Conservation (phyloP, 73 alveolate genomes). For the Paraurostyla sp. region DNA sequence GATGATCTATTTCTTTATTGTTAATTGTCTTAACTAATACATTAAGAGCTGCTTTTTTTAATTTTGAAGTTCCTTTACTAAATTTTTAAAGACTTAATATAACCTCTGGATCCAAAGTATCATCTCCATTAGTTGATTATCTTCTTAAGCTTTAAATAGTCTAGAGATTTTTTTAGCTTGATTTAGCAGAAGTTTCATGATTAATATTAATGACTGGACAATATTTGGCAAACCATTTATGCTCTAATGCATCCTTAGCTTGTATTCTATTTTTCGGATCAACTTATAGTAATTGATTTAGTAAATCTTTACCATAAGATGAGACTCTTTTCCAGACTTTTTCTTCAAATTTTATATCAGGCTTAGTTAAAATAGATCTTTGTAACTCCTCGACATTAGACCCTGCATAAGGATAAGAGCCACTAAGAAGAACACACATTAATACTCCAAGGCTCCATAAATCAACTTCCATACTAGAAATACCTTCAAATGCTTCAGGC, state of each 20-base stretch:
- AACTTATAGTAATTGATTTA: constrained; percentile 46
- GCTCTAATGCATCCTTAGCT: constrained; percentile 74
- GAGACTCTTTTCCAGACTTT: constrained; percentile 75
- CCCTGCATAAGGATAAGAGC: constrained; percentile 54
- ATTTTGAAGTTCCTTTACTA: constrained; percentile 67
- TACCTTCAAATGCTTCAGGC: constrained; percentile 65
- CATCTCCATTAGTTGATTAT: constrained; percentile 12
- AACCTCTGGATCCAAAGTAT: constrained; percentile 27
- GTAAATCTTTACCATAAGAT: constrained; percentile 72
- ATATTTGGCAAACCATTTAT: constrained; percentile 71
- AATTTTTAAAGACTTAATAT: background rate
- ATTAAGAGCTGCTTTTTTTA: constrained; percentile 83
- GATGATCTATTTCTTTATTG: constrained; percentile 86
- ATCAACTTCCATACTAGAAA: constrained; percentile 58
- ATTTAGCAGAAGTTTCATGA: background rate
- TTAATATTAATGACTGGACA: constrained; percentile 8
- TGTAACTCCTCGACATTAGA: background rate
- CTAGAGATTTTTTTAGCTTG: background rate
- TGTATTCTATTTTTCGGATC: constrained; percentile 72
- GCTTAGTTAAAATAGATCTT: background rate
- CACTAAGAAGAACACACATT: constrained; percentile 42
- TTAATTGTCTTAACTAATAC: constrained; percentile 73
- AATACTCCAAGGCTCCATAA: constrained; percentile 59
- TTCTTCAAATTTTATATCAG: background rate
- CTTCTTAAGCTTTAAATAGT: background rate